phyloP scores from a whole-genome alignment of 345 rosid genomes.

The Eucalyptus erythrocorys region DNA sequence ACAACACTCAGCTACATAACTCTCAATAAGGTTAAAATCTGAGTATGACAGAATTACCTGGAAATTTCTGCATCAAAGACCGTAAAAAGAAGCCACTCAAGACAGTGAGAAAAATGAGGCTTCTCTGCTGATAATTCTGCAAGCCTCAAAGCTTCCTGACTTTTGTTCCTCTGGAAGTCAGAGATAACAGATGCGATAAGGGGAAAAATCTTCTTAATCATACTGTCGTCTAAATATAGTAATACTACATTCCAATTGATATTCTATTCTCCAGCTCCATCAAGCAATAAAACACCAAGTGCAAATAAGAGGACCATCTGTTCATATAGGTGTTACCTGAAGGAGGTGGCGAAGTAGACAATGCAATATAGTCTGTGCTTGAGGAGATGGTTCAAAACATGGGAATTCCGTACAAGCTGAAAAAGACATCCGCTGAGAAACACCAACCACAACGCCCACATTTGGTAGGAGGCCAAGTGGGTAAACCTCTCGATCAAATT shows the following conservation, averaged over 20 bases:
- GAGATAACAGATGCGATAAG: conserved; percentile 1
- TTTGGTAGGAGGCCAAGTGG: conserved; percentile 97
- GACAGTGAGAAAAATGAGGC: conserved; percentile 93
- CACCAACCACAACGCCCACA: conserved; percentile 92
- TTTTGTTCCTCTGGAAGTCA: conserved; percentile 67
- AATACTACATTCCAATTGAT: not conserved
- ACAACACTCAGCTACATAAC: not conserved
- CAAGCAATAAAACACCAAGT: not conserved
- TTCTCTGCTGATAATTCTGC: conserved; percentile 91
- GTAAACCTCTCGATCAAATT: conserved; percentile 95
- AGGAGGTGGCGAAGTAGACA: conserved; percentile 96
- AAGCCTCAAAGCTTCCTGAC: conserved; percentile 69
- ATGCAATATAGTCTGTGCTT: conserved; percentile 94
- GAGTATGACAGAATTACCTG: conserved; percentile 31
- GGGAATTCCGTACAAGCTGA: conserved; percentile 98
- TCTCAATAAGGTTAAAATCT: not conserved
- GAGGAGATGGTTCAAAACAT: conserved; percentile 97
- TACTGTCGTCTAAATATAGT: not conserved
- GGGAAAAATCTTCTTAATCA: not conserved
- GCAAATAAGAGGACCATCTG: not conserved
- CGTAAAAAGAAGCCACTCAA: conserved; percentile 98
- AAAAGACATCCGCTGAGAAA: conserved; percentile 93
- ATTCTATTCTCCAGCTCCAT: not conserved
- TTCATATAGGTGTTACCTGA: conserved; percentile 42
- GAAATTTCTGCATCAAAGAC: conserved; percentile 97